Evolutionary conservation across 176 grass and related monocot species (phyloP).

Genomic region (Triticum dicoccoides): DNA sequence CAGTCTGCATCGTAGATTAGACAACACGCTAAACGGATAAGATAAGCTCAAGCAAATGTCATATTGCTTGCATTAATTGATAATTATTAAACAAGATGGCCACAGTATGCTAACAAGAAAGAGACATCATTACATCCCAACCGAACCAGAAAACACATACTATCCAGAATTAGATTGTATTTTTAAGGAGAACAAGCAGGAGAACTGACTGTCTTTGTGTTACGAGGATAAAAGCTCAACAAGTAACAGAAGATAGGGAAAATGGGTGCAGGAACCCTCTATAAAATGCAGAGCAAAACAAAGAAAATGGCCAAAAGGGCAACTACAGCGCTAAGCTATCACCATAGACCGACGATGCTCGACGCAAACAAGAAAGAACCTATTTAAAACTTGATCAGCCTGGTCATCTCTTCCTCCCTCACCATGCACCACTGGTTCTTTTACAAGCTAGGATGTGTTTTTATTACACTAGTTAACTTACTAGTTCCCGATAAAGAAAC

Average conservation of each 20-base stretch:
- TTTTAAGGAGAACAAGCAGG: not conserved
- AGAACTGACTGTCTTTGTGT: not conserved
- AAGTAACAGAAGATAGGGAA: not conserved
- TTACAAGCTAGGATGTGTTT: not conserved
- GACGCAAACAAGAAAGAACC: not conserved
- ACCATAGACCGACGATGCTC: not conserved
- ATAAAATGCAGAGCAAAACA: not conserved
- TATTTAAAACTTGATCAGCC: not conserved
- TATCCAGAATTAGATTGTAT: not conserved
- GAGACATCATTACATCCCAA: not conserved
- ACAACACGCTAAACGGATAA: not conserved
- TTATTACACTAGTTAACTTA: not conserved
- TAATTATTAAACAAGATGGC: not conserved
- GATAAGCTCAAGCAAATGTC: not conserved
- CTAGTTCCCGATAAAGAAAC: not conserved
- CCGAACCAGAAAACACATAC: not conserved
- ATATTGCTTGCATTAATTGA: not conserved
- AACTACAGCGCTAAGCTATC: not conserved
- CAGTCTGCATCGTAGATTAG: not conserved
- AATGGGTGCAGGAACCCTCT: not conserved
- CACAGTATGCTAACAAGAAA: not conserved
- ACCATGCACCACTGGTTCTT: not conserved
- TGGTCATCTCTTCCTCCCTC: not conserved
- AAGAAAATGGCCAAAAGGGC: not conserved
- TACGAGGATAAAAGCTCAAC: not conserved